Conservation (phyloP, 805 yeast genomes). For the Danielia reshetovae region DNA sequence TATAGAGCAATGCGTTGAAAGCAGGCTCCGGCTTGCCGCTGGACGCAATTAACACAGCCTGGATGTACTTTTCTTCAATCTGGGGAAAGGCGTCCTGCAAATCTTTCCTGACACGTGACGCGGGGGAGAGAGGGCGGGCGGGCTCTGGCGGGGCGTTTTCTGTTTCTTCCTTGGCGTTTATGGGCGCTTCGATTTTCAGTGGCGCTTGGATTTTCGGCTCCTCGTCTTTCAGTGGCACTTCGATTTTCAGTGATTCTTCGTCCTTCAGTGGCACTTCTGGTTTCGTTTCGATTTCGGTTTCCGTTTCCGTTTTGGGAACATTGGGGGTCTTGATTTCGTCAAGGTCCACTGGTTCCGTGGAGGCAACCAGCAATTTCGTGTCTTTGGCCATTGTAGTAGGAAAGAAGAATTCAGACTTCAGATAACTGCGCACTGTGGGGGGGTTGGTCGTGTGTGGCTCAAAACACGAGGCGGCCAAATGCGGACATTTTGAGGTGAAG, state of each 20-base stretch:
- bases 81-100: slow-evolving; percentile 84
- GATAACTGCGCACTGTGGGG: too few species aligned
- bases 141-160: slow-evolving; percentile 35
- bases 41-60: slow-evolving; percentile 82
- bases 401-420: too few species aligned
- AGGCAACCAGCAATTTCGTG: slow-evolving; percentile 24
- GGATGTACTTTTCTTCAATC: slow-evolving; percentile 63
- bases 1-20: slow-evolving; percentile 77
- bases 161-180: not conserved
- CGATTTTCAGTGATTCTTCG: not conserved
- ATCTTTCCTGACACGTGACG: slow-evolving; percentile 50
- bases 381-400: slow-evolving; percentile 18
- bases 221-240: not conserved
- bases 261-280: not conserved
- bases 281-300: slow-evolving; percentile 2
- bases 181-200: too few species aligned
- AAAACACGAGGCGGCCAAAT: too few species aligned
- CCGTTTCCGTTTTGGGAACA: not conserved
- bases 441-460: too few species aligned
- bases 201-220: not conserved
- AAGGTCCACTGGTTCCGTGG: slow-evolving; percentile 32
- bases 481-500: too few species aligned
- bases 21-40: slow-evolving; percentile 79
- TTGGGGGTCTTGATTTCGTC: slow-evolving; percentile 12
- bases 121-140: slow-evolving; percentile 61